Conservation (phyloP, 1,284 basidiomycete species). For the Ceratobasidium sp. region DNA sequence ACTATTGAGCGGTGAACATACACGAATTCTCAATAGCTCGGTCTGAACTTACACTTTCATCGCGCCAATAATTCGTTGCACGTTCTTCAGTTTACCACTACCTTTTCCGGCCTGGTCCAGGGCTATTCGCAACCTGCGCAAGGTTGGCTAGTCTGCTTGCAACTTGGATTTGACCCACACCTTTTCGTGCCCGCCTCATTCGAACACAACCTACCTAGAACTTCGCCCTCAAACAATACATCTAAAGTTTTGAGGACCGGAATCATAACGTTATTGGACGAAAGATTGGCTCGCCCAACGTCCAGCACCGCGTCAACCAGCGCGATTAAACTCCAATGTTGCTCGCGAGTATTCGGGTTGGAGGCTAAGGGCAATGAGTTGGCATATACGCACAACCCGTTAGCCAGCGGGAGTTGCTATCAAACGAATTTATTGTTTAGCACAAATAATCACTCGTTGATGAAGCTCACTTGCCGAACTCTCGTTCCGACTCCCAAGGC, state of each 20-base stretch:
- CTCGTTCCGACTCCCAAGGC: conserved; percentile 82
- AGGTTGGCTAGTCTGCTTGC: conserved; percentile 42
- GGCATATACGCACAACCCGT: conserved; percentile 71
- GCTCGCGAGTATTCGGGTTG: conserved; percentile 57
- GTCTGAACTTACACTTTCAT: conserved; percentile 78
- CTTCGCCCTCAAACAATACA: conserved; percentile 76
- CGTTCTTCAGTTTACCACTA: conserved; percentile 77
- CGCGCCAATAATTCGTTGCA: conserved; percentile 79
- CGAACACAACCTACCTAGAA: conserved; percentile 64
- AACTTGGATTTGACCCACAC: conserved; percentile 57
- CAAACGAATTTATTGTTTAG: conserved; percentile 47
- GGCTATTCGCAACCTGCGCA: conserved; percentile 60
- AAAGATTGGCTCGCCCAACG: conserved; percentile 67
- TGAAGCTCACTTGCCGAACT: conserved; percentile 73
- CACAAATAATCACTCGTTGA: conserved; percentile 25
- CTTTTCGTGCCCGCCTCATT: conserved; percentile 64
- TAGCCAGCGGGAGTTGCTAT: conserved; percentile 76
- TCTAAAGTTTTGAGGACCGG: conserved; percentile 83
- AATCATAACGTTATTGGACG: conserved; percentile 78
- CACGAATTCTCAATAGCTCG: conserved; percentile 40
- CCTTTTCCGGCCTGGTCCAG: conserved; percentile 71
- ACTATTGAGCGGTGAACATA: conserved; percentile 58
- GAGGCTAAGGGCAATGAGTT: conserved; percentile 64
- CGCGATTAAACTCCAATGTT: conserved; percentile 58
- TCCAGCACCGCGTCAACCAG: conserved; percentile 70